A percentile compares a stretch with the other conserved stretches of the same genome.
Conservation (phyloP, 257 asterid genomes). For the Ilex aquifolium region DNA sequence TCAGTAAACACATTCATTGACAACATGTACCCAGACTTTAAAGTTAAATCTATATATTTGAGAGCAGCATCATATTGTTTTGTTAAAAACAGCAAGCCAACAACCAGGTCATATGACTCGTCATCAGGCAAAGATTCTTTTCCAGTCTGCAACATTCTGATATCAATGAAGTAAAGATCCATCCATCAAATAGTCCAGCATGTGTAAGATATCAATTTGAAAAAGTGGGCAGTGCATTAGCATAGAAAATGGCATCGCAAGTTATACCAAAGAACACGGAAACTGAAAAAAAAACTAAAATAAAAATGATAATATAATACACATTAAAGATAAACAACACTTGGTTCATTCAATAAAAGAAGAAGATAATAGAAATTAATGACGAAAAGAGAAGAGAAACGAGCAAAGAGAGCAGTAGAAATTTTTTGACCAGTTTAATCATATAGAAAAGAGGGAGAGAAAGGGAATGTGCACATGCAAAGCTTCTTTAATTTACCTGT, state of each 20-base stretch:
- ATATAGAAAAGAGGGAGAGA: too few species aligned
- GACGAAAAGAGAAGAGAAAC: too few species aligned
- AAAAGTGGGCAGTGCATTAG: neutral
- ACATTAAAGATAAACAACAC: too few species aligned
- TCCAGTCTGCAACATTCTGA: slow-evolving; percentile 81
- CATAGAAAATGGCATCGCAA: neutral
- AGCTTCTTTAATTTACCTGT: too few species aligned
- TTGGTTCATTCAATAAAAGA: too few species aligned
- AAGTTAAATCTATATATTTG: slow-evolving; percentile 49
- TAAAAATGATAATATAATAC: neutral
- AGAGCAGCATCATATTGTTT: slow-evolving; percentile 59
- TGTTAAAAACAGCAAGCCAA: slow-evolving; percentile 57
- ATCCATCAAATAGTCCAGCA: slow-evolving; percentile 17
- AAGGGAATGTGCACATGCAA: too few species aligned
- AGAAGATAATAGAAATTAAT: too few species aligned
- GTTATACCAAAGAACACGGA: slow-evolving; percentile 3
- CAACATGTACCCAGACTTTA: slow-evolving; percentile 63
- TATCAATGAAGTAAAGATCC: slow-evolving; percentile 25
- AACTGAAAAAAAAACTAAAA: neutral
- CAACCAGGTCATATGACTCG: slow-evolving; percentile 72
- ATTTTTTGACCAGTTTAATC: too few species aligned
- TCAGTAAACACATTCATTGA: slow-evolving; percentile 46
- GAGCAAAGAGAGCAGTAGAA: too few species aligned
- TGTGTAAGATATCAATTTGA: slow-evolving; percentile 9
- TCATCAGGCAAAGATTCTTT: slow-evolving; percentile 76